Evolutionary conservation across 1,284 basidiomycete species (phyloP), one percentile per base, ranked within the genome.

Genomic region (Golubevia pallescens): DNA sequence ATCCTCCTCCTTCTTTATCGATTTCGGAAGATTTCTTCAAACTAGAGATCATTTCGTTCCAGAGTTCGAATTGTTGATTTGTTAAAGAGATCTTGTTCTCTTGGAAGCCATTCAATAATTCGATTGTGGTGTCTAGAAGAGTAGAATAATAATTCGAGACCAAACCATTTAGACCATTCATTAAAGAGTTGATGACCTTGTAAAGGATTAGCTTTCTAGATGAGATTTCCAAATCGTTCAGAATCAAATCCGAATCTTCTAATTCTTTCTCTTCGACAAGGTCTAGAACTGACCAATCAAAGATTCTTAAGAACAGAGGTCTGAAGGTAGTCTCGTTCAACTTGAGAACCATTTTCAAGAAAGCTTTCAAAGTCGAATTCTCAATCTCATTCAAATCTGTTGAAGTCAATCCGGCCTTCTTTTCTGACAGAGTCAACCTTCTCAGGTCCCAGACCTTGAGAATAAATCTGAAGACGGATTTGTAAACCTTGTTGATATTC

Each of bases 261-360:
- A 56, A 38, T n/a, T 73, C 70, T 51, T 69, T 72, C 4, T 88
- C 88, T 1, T 87, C 88, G 71, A 86, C 73, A 20, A 88, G 82
- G 62, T 89, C 88, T 60, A 89, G 86, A 7, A 95, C 95, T 0
- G 94, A 94, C 96, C 97, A 99, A 85, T 99, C 96, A 81, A 93
- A 95, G 72, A 95, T 87, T 69, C 92, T 91, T 68, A 95, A 90
- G 88, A 97, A 97, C 19, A 98, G 87, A 1, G 96, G 96, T 74
- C 91, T 91, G 91, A 99, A 98, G 0, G 92, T 90, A 0, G 91
- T 90, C 81, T 99, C 97, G 79, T 96, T 97, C 61, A 99, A 89
- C 86, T 97, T 97, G 70, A 94, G 90, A 8, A 95, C 93, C 16
- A 98, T 88, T 81, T 95, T 92, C 21, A 92, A 88, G 88, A 97